Evolutionary conservation across 345 rosid species (phyloP), one percentile per base, ranked within the genome.

Genomic region (Kandelia obovata): DNA sequence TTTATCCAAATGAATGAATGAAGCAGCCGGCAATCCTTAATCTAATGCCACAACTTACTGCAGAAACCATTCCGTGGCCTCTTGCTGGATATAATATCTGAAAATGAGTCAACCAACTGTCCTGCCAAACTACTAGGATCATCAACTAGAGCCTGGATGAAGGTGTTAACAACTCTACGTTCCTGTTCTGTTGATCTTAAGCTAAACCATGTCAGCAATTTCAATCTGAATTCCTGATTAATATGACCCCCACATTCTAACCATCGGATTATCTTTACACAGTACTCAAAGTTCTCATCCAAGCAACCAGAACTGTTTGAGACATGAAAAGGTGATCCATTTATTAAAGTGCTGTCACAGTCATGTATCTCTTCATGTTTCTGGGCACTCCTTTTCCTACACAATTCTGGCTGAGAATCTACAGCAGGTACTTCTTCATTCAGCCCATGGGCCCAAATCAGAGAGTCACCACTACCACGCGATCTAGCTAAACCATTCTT

Each of bases 201-300:
- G 80, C 99, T 88, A 80, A 85, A 96, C 99, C 99, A 96, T 51
- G 99, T 92, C 63, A 96, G 77, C 83, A 96, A 81, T 75, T 84
- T 96, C 76, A 90, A 72, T 78, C 99, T 86, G 75, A 96, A 96
- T 49, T 85, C 89, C 77, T 78, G 88, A 58, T 84, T 77, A 2
- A 96, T 87, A 70, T 87, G 86, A 58, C 97, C 96, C 71, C 73
- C 90, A 32, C 96, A 79, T 81, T 96, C 99, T 61, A 96, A 84
- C 86, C 87, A 81, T 63, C 99, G 79, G 52, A 92, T 79, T 69
- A 80, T 84, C 85, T 90, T 92, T 72, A 90, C 92, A 27, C 97
- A 87, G 66, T 83, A 81, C 86, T 90, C 97, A 32, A 96, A 86
- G 80, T 83, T 87, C 70, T 90, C 92, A 31, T 90, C 97, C 80